Base-by-base conservation (phyloP, 78 protist genomes). In the Dictyostelium capitatum region DNA sequence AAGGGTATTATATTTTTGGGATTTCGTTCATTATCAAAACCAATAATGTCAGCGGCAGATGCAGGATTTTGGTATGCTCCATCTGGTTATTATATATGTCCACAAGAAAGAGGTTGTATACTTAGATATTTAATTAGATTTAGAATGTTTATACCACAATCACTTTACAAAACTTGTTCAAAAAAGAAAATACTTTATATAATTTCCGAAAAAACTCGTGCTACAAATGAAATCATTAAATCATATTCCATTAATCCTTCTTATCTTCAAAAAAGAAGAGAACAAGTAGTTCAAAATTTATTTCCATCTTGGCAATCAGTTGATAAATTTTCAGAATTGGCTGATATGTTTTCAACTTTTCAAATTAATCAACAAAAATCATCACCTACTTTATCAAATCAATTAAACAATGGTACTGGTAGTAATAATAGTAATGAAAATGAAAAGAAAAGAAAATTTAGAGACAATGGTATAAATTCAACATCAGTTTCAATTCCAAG, bases 41-140 rank as follows among this genome's bases (percentile, higher is more conserved):
- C 57, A 46, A 15, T 8, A 46, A 65, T 51, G 19, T 32, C 57
- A n/a, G n/a, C n/a, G n/a, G n/a, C n/a, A n/a, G n/a, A n/a, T 9
- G n/a, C 70, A 11, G 48, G 28, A 10, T 25, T 85, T 43, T 85
- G 92, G 92, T 62, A 48, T 41, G 12, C 25, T 14, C 92, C 92
- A 20, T 75, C 92, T 2, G 92, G 83, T 17, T 85, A 43, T 41
- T 69, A 19, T 11, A 75, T 85, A 4, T 41, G 47, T 12, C 92
- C 92, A 15, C n/a, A 50, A 20, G 90, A 65, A 65, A 82, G 59
- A 15, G 90, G 90, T 37, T 50, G 90, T 5, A 50, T 43, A n/a
- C 12, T 80, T 43, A 15, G 87, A 47, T 62, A 80, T 47, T 1
- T 80, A 15, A 17, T 70, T 17, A 70, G 32, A 10, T 70, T 70